Conservation (phyloP, 352 stramenopile genomes). For the Phytophthora hibernalis region DNA sequence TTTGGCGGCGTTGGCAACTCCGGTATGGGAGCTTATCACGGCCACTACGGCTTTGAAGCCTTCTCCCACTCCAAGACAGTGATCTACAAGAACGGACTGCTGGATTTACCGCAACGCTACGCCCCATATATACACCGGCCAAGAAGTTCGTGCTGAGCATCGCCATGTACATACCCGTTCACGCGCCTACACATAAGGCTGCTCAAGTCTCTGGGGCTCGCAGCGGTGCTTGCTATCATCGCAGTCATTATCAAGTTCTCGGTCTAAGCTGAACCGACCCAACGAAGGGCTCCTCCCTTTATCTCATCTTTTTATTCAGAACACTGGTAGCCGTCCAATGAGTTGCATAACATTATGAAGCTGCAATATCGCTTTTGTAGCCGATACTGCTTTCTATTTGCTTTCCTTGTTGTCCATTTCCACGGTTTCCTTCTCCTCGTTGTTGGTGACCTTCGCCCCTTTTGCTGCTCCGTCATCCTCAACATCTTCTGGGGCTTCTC, state of each 20-base stretch:
- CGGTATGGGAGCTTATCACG: constrained; percentile 88
- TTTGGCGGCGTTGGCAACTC: constrained; percentile 83
- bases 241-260: constrained; percentile 36
- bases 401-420: constrained; percentile 29
- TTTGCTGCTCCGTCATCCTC: constrained; percentile 33
- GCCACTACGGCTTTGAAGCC: constrained; percentile 78
- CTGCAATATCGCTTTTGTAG: not conserved
- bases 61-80: constrained; percentile 81
- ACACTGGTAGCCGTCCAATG: too few species aligned
- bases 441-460: constrained; percentile 27
- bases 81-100: constrained; percentile 66
- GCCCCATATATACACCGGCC: constrained; percentile 48
- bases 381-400: constrained; percentile 17
- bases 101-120: constrained; percentile 67
- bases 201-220: constrained; percentile 38
- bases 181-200: constrained; percentile 52
- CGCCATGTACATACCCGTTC: constrained; percentile 55
- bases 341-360: constrained; percentile 10
- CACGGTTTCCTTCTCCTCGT: constrained; percentile 27
- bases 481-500: constrained; percentile 27
- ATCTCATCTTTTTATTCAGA: constrained; percentile 22
- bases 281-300: not conserved
- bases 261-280: constrained; percentile 19
- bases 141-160: constrained; percentile 48
- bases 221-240: constrained; percentile 40